These are phyloP conservation scores for Striga hermonthica DNA, from an alignment of 305 asterid species.

Conservation along the genomic window DNA sequence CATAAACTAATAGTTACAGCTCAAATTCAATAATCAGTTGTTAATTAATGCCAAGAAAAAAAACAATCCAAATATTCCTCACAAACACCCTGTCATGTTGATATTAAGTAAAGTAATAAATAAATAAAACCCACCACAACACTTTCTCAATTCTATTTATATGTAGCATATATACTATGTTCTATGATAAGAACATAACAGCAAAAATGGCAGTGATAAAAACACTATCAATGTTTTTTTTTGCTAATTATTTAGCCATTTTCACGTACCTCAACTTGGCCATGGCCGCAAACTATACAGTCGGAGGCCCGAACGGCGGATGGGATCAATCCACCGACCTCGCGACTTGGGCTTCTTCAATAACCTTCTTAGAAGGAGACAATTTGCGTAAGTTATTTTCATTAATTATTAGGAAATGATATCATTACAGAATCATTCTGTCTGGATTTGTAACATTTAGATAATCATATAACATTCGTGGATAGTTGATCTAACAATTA, in stretches of 20 bases:
- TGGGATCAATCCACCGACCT: neutral
- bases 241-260: neutral
- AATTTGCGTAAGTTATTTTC: conserved; percentile 1
- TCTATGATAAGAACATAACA: neutral
- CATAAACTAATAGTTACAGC: neutral
- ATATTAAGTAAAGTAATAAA: too few relatives aligned
- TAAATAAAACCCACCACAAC: too few relatives aligned
- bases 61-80: neutral
- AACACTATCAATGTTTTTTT: neutral
- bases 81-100: neutral
- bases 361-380: neutral
- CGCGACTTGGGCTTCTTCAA: conserved; percentile 2
- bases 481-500: too few relatives aligned
- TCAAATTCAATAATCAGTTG: neutral
- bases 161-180: neutral
- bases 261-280: neutral
- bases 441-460: too few relatives aligned
- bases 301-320: conserved; percentile 1
- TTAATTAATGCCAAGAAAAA: neutral
- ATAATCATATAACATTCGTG: too few relatives aligned
- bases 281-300: conserved; percentile 3
- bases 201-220: neutral
- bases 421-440: too few relatives aligned
- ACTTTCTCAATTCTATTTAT: neutral
- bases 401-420: too few relatives aligned